Percentiles rank a stretch among this genome's conserved stretches.
Conservation (phyloP, 2,329 filamentous ascomycete genomes). For the Teratosphaeria nubilosa region DNA sequence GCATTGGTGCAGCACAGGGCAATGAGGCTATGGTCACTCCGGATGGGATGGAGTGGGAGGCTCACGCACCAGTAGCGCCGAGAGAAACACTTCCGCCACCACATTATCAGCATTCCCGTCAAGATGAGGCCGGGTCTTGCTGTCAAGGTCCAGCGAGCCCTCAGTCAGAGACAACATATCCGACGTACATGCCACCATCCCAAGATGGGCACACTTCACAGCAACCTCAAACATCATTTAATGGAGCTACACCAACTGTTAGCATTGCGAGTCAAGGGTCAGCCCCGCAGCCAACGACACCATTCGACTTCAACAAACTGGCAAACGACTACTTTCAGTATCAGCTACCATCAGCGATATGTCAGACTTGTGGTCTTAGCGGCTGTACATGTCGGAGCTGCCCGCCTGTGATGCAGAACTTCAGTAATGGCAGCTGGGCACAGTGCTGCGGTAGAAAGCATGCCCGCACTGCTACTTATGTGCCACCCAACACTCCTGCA, state of each 20-base stretch:
- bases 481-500: conserved; percentile 4
- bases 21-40: conserved; percentile 7
- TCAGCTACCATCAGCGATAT: conserved; percentile 24
- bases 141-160: conserved; percentile 15
- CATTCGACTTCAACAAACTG: conserved; percentile 17
- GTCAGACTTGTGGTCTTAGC: conserved; percentile 24
- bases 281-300: not conserved
- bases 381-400: conserved; percentile 25
- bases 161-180: conserved; percentile 2
- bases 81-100: conserved; percentile 9
- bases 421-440: conserved; percentile 21
- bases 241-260: not conserved
- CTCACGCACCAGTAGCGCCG: conserved; percentile 13
- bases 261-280: not conserved
- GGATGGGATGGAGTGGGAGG: conserved; percentile 19
- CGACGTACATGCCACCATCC: not conserved
- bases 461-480: conserved; percentile 16
- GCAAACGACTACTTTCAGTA: conserved; percentile 19
- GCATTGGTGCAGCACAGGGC: conserved; percentile 19
- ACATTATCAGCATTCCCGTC: conserved; percentile 7
- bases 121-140: conserved; percentile 12
- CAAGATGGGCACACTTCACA: not conserved
- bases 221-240: not conserved
- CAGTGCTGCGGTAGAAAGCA: conserved; percentile 25
- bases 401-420: conserved; percentile 23